A percentile compares a stretch with the other conserved stretches of the same genome.
These are phyloP conservation scores for Ganoderma sinense DNA, from an alignment of 1,284 basidiomycete species.

Conservation along the genomic window DNA sequence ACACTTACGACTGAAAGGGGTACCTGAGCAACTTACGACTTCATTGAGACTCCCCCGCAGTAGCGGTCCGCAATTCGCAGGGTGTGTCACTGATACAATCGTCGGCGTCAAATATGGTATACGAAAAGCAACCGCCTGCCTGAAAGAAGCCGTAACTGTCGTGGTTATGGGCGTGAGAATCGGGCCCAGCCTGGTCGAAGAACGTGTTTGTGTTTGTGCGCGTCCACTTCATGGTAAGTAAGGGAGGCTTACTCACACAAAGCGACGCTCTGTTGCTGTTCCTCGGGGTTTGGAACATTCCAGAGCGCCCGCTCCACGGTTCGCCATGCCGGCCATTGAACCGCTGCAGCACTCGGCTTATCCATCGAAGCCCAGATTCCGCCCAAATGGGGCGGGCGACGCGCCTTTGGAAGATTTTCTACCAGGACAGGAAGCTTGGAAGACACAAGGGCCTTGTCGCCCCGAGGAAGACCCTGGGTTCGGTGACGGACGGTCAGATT, in stretches of 20 bases:
- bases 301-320: background rate
- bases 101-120: background rate
- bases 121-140: background rate
- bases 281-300: background rate
- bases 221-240: background rate
- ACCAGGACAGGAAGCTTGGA: background rate
- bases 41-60: background rate
- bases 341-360: background rate
- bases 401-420: background rate
- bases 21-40: background rate
- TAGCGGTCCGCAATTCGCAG: background rate
- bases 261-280: background rate
- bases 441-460: background rate
- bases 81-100: background rate
- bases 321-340: background rate
- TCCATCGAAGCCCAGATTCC: background rate
- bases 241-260: background rate
- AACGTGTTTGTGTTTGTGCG: background rate
- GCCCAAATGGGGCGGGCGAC: background rate
- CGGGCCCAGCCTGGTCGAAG: background rate
- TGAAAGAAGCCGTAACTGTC: background rate
- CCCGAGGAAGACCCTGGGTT: background rate
- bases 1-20: background rate
- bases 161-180: slow-evolving; percentile 21
- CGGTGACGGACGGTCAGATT: background rate